phyloP scores from a whole-genome alignment of 805 yeast genomes.

The Yamadazyma laniorum region DNA sequence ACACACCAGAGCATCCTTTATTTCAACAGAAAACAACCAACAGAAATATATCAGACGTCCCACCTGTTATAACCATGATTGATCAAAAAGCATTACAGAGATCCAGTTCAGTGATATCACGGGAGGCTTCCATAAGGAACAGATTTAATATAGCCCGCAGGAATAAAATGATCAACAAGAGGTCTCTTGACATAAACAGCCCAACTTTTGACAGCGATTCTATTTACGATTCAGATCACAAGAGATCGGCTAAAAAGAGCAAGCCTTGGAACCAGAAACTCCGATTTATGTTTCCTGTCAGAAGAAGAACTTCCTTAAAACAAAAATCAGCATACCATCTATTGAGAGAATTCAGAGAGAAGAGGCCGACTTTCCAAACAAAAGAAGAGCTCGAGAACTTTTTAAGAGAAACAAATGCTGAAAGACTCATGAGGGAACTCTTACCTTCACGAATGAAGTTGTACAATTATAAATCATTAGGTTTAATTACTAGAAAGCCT shows the following conservation, averaged over 20 bases:
- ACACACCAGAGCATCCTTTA: constrained; percentile 5
- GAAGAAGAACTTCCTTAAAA: constrained; percentile 32
- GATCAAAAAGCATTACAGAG: constrained; percentile 21
- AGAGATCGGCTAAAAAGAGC: constrained; percentile 3
- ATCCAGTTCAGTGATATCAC: constrained; percentile 30
- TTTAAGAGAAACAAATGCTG: constrained; percentile 19
- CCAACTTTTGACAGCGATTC: constrained; percentile 6
- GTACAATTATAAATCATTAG: constrained; percentile 21
- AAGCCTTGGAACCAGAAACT: constrained; percentile 3
- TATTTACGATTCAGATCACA: constrained; percentile 7
- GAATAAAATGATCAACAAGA: constrained; percentile 25
- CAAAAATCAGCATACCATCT: constrained; percentile 12
- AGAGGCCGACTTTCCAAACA: constrained; percentile 21
- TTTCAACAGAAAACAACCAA: constrained; percentile 1
- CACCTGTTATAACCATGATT: constrained; percentile 27
- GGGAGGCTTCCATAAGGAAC: constrained; percentile 29
- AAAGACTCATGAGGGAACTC: constrained; percentile 23
- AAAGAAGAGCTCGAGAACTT: constrained; percentile 21
- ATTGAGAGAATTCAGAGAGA: constrained; percentile 10
- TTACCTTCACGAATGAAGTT: constrained; percentile 28
- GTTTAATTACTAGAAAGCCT: constrained; percentile 16
- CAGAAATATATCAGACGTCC: constrained; percentile 9
- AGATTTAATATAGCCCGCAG: constrained; percentile 29
- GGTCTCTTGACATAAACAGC: constrained; percentile 7
- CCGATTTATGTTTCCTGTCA: constrained; percentile 33